phyloP scores from a whole-genome alignment of 1,284 basidiomycete species.

The Volvariella surrecta region DNA sequence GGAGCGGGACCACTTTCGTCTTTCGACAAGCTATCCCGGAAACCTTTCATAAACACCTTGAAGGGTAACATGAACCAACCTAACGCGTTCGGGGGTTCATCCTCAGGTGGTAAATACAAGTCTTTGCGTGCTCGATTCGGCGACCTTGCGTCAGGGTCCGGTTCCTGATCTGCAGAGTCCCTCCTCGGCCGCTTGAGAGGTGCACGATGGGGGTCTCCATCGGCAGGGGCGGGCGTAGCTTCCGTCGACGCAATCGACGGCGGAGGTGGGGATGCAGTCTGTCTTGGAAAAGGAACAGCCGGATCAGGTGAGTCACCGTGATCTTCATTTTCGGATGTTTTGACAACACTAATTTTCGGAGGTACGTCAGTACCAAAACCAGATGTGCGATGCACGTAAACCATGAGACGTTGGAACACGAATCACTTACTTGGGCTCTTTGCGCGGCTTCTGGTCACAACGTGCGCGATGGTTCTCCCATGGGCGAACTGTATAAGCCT shows the following conservation, averaged over 20 bases:
- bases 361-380: too few relatives aligned
- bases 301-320: too few relatives aligned
- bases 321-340: too few relatives aligned
- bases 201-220: too few relatives aligned
- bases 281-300: too few relatives aligned
- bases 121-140: conserved; percentile 42
- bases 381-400: too few relatives aligned
- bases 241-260: too few relatives aligned
- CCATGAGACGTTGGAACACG: conserved; percentile 1
- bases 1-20: background rate
- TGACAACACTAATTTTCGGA: too few relatives aligned
- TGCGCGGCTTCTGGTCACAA: conserved; percentile 34
- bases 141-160: conserved; percentile 29
- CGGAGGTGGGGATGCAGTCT: too few relatives aligned
- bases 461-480: conserved; percentile 48
- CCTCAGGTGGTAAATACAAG: conserved; percentile 30
- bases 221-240: too few relatives aligned
- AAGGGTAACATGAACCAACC: conserved; percentile 55
- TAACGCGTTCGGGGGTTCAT: conserved; percentile 34
- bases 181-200: too few relatives aligned
- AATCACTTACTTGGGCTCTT: conserved; percentile 15
- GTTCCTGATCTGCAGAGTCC: too few relatives aligned
- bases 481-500: conserved; percentile 44
- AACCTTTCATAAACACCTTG: conserved; percentile 54
- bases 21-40: conserved; percentile 44